Evolutionary conservation across 805 yeast genomes (phyloP).

Genomic region (Lipomyces yamadae): DNA sequence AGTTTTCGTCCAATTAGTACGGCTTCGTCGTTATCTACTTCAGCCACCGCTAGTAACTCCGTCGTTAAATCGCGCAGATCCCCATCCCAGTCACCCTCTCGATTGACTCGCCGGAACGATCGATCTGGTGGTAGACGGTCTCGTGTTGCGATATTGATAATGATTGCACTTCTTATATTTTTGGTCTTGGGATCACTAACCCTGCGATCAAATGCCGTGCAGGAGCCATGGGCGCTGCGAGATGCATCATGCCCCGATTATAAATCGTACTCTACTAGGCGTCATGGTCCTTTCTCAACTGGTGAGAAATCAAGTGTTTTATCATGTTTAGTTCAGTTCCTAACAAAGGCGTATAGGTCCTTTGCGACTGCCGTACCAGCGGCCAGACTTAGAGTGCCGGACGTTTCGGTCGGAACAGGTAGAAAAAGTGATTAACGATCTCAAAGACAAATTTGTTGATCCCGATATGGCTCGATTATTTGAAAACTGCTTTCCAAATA

Average conservation of each 20-base stretch:
- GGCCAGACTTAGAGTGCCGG: constrained; percentile 74
- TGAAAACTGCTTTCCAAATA: constrained; percentile 85
- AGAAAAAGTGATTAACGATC: constrained; percentile 61
- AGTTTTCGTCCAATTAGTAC: background rate
- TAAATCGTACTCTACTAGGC: constrained; percentile 33
- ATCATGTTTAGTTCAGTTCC: background rate
- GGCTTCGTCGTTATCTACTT: background rate
- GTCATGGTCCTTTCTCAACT: constrained; percentile 31
- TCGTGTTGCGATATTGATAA: background rate
- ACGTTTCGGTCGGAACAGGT: constrained; percentile 69
- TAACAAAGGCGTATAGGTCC: constrained; percentile 50
- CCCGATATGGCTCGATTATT: constrained; percentile 73
- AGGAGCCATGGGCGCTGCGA: constrained; percentile 31
- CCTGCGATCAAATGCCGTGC: constrained; percentile 23
- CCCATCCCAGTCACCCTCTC: constrained; percentile 1
- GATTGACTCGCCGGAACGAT: background rate
- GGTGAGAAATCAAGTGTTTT: constrained; percentile 18
- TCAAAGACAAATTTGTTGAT: constrained; percentile 57
- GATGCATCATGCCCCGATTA: constrained; percentile 37
- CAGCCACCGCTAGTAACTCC: background rate
- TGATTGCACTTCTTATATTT: constrained; percentile 11
- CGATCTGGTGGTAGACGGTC: constrained; percentile 3
- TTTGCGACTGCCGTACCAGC: constrained; percentile 66
- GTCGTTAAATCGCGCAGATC: background rate
- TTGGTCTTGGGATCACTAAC: constrained; percentile 8